Evolutionary conservation across 2,329 filamentous ascomycete species (phyloP).

Genomic region (Septoria petroselini): DNA sequence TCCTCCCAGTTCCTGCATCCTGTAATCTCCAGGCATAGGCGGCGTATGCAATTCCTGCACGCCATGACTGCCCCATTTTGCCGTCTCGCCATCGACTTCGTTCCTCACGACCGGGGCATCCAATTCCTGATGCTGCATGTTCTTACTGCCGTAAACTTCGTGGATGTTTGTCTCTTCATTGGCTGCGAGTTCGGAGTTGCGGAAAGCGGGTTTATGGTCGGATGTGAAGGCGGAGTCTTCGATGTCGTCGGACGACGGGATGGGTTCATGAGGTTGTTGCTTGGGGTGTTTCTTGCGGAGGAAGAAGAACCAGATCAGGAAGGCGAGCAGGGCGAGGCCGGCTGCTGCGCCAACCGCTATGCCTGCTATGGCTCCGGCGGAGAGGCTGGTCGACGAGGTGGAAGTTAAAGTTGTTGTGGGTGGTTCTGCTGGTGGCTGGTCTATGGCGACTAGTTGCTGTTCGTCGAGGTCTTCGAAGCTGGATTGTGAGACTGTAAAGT

Average conservation of each 20-base stretch:
- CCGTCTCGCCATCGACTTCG: constrained; percentile 12
- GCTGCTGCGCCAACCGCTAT: constrained; percentile 78
- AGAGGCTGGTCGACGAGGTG: constrained; percentile 51
- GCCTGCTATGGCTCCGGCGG: constrained; percentile 85
- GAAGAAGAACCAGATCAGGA: constrained; percentile 37
- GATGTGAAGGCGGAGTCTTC: neutral
- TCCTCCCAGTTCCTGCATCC: constrained; percentile 7
- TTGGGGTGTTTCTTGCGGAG: constrained; percentile 36
- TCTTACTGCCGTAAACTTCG: constrained; percentile 6
- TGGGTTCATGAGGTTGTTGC: neutral
- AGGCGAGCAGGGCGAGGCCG: constrained; percentile 62
- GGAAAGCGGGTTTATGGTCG: neutral
- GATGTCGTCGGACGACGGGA: neutral
- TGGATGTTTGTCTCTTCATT: constrained; percentile 1
- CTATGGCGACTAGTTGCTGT: constrained; percentile 10
- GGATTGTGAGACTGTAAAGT: constrained; percentile 33
- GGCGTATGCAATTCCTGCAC: constrained; percentile 10
- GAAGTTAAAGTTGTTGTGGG: neutral
- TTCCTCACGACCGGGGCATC: neutral
- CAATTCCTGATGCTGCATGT: constrained; percentile 6
- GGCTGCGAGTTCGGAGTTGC: constrained; percentile 9
- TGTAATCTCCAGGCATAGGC: neutral
- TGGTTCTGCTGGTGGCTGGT: constrained; percentile 1
- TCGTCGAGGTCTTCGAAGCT: constrained; percentile 7
- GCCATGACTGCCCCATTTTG: constrained; percentile 10